A percentile compares a stretch with the other conserved stretches of the same genome.
Evolutionary conservation across 1,284 basidiomycete species (phyloP).

Genomic region (Rhizoctonia solani): DNA sequence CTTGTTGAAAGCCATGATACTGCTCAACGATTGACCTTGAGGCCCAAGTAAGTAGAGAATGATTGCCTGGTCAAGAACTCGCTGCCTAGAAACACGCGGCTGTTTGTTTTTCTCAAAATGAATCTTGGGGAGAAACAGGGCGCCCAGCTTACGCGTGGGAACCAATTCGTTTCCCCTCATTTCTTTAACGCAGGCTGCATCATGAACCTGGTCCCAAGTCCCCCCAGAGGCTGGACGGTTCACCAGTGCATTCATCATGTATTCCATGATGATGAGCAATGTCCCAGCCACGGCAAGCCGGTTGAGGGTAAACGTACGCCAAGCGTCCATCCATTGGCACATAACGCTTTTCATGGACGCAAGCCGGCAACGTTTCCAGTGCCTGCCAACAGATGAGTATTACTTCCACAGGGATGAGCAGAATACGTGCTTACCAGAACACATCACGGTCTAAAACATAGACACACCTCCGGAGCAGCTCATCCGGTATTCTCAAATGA

Average conservation of each 20-base stretch:
- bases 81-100: background rate
- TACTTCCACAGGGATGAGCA: background rate
- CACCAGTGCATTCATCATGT: background rate
- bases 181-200: background rate
- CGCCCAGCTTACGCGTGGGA: background rate
- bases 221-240: constrained; percentile 5
- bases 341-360: background rate
- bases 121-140: background rate
- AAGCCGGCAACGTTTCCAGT: background rate
- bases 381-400: background rate
- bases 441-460: background rate
- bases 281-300: background rate
- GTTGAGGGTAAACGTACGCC: background rate
- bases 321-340: background rate
- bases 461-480: background rate
- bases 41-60: background rate
- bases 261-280: background rate
- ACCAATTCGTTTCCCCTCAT: background rate
- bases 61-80: background rate
- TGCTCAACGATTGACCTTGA: background rate
- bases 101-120: background rate
- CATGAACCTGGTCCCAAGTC: background rate
- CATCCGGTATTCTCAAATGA: background rate
- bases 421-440: constrained; percentile 10
- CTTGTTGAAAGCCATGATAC: background rate